A percentile compares a stretch with the other conserved stretches of the same genome.
phyloP scores from a whole-genome alignment of 768 basidiomycete genomes.

The Russula compacta region DNA sequence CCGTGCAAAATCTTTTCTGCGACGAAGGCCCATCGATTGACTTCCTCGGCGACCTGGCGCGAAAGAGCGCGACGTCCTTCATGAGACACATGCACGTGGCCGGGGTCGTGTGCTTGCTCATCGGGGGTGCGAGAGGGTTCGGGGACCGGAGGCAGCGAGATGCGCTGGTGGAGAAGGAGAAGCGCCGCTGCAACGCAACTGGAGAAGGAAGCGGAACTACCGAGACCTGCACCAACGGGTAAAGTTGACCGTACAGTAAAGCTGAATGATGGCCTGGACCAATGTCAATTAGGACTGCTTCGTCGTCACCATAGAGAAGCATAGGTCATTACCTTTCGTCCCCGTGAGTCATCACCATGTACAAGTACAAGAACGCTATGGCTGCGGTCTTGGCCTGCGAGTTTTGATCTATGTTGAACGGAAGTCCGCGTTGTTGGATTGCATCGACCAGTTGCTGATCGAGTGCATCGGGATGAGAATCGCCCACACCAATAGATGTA shows the following conservation, averaged over 20 bases:
- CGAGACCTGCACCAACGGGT: slow-evolving; percentile 91
- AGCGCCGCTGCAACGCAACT: slow-evolving; percentile 75
- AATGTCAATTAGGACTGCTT: slow-evolving; percentile 6
- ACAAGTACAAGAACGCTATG: slow-evolving; percentile 86
- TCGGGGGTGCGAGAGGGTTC: slow-evolving; percentile 31
- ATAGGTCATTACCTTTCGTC: slow-evolving; percentile 43
- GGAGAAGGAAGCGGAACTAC: slow-evolving; percentile 95
- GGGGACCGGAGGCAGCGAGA: slow-evolving; percentile 47
- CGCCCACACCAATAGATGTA: slow-evolving; percentile 41
- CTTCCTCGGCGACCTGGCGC: slow-evolving; percentile 55
- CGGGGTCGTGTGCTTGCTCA: slow-evolving; percentile 28
- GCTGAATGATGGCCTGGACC: slow-evolving; percentile 59
- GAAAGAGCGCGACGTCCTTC: slow-evolving; percentile 59
- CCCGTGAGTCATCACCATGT: slow-evolving; percentile 64
- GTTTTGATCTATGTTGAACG: slow-evolving; percentile 26
- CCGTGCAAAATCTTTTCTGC: slow-evolving; percentile 96
- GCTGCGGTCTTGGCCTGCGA: slow-evolving; percentile 38
- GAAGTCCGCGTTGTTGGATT: slow-evolving; percentile 42
- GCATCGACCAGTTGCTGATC: slow-evolving; percentile 69
- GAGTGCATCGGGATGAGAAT: slow-evolving; percentile 53
- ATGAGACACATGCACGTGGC: slow-evolving; percentile 55
- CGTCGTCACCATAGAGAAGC: not conserved
- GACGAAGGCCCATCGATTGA: slow-evolving; percentile 91
- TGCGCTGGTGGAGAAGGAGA: slow-evolving; percentile 64
- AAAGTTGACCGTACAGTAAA: slow-evolving; percentile 81